Percentiles rank a stretch among this genome's conserved stretches.
These are phyloP conservation scores for Coemansia aciculifera DNA, from an alignment of 192 early-diverging fungal species.

Conservation along the genomic window DNA sequence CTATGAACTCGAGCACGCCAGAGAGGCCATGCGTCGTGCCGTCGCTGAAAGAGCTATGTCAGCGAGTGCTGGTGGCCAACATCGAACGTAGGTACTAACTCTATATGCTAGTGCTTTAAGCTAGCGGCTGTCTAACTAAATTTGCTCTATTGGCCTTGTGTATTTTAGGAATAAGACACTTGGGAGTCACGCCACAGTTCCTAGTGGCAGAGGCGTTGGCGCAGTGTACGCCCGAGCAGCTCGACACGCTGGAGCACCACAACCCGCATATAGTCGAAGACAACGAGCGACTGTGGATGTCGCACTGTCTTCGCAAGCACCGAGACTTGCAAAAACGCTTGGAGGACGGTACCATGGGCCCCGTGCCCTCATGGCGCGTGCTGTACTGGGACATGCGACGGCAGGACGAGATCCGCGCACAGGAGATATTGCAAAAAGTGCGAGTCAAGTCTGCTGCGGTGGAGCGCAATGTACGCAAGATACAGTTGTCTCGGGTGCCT, in stretches of 20 bases:
- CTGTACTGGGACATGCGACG: conserved; percentile 34
- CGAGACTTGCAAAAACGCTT: conserved; percentile 14
- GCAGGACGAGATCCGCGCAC: conserved; percentile 32
- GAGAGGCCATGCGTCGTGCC: conserved; percentile 7
- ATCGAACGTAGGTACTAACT: conserved; percentile 23
- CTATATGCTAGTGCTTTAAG: neutral
- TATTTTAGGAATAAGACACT: conserved; percentile 20
- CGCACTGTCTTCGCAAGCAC: conserved; percentile 25
- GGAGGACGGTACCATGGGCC: conserved; percentile 10
- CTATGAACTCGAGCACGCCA: conserved; percentile 13
- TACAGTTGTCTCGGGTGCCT: conserved; percentile 13
- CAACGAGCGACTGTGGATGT: conserved; percentile 44
- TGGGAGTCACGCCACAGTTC: conserved; percentile 40
- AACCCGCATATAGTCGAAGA: conserved; percentile 46
- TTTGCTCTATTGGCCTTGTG: neutral
- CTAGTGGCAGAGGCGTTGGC: conserved; percentile 31
- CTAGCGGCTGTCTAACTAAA: neutral
- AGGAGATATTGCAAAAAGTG: conserved; percentile 40
- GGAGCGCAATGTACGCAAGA: conserved; percentile 36
- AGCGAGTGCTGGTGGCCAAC: conserved; percentile 33
- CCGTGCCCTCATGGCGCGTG: conserved; percentile 32
- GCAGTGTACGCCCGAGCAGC: conserved; percentile 46
- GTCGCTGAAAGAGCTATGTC: conserved; percentile 44
- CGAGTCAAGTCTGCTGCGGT: conserved; percentile 27
- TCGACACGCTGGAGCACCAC: conserved; percentile 36